Conservation (phyloP, 73 alveolate species). For the Effrenium voratum region DNA sequence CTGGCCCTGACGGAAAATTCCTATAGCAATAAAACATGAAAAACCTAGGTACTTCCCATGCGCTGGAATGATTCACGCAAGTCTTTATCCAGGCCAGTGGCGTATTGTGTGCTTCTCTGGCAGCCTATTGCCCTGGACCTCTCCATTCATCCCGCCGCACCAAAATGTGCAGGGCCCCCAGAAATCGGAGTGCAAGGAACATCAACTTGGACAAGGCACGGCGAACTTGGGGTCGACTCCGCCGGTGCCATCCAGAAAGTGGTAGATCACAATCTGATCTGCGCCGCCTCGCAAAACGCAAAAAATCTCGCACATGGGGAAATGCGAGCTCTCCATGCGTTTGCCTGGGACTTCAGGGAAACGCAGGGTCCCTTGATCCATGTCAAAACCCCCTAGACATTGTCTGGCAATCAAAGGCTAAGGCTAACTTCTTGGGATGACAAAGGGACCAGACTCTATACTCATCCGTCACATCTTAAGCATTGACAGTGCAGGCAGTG, state of each 20-base stretch:
- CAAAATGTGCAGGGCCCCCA: neutral
- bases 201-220: neutral
- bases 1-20: too few relatives aligned
- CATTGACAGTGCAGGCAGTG: too few relatives aligned
- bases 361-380: too few relatives aligned
- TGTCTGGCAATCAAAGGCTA: too few relatives aligned
- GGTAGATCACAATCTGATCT: slow-evolving; percentile 48
- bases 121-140: neutral
- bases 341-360: too few relatives aligned
- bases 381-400: too few relatives aligned
- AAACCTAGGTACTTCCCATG: neutral
- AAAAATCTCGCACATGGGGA: too few relatives aligned
- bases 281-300: neutral
- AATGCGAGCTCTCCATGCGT: too few relatives aligned
- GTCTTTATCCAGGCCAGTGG: neutral
- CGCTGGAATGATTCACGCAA: neutral
- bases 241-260: slow-evolving; percentile 66
- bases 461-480: too few relatives aligned
- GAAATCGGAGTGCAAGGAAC: neutral
- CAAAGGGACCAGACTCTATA: too few relatives aligned
- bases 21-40: neutral
- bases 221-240: slow-evolving; percentile 43
- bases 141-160: neutral
- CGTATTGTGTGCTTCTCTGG: neutral
- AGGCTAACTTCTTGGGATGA: too few relatives aligned